Percentiles rank a stretch among this genome's conserved stretches.
Evolutionary conservation across 768 basidiomycete genomes (phyloP).

Genomic region (Hydnomerulius pinastri): DNA sequence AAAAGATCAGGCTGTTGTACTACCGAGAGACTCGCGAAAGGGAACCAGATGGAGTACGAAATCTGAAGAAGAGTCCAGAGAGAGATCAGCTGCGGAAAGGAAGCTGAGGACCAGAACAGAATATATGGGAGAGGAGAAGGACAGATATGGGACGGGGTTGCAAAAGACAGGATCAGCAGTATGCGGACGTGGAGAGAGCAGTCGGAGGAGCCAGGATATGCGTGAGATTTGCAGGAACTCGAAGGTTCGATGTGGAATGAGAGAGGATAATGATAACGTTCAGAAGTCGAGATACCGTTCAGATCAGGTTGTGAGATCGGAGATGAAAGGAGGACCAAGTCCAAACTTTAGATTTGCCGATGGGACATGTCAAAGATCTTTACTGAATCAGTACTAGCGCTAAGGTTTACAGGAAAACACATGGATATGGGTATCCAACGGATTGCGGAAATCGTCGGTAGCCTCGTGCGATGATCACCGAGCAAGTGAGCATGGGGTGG

Average conservation of each 20-base stretch:
- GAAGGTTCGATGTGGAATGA: slow-evolving; percentile 16
- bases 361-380: slow-evolving; percentile 2
- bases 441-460: slow-evolving; percentile 7
- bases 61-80: no score
- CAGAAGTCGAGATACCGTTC: slow-evolving; percentile 17
- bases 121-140: no score
- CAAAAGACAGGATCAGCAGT: not conserved
- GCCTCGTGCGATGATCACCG: slow-evolving; percentile 30
- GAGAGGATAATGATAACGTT: slow-evolving; percentile 34
- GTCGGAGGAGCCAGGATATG: slow-evolving; percentile 4
- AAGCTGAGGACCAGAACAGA: no score
- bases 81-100: no score
- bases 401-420: no score
- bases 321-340: slow-evolving; percentile 21
- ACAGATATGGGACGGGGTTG: no score
- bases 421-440: not conserved
- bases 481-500: slow-evolving; percentile 11
- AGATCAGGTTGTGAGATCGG: slow-evolving; percentile 31
- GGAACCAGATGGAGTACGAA: not conserved
- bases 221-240: slow-evolving; percentile 32
- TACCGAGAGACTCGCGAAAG: no score
- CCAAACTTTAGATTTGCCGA: slow-evolving; percentile 36
- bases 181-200: not conserved
- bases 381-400: no score
- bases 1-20: slow-evolving; percentile 3